A percentile compares a stretch with the other conserved stretches of the same genome.
Evolutionary conservation across 2,329 filamentous ascomycete species (phyloP).

Genomic region (Fonsecaea pugnacius): DNA sequence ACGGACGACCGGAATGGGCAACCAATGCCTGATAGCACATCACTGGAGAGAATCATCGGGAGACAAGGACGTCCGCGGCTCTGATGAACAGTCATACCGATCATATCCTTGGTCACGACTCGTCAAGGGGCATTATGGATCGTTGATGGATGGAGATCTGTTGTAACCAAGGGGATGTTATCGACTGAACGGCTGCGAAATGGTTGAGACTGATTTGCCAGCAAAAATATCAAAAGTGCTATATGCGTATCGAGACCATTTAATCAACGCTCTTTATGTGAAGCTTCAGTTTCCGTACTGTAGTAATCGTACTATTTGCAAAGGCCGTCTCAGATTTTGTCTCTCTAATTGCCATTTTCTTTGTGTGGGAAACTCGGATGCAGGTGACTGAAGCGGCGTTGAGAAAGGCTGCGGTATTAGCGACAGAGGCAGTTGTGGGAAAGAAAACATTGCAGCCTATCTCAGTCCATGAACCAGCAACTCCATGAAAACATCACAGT

Average conservation of each 20-base stretch:
- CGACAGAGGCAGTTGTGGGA: background rate
- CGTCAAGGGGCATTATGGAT: background rate
- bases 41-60: slow-evolving; percentile 8
- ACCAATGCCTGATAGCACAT: slow-evolving; percentile 12
- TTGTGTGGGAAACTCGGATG: too few species aligned
- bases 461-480: background rate
- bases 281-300: background rate
- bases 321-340: too few species aligned
- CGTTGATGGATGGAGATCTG: background rate
- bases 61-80: background rate
- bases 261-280: background rate
- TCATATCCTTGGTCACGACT: background rate
- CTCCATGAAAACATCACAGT: background rate
- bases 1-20: slow-evolving; percentile 40
- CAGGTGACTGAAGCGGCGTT: too few species aligned
- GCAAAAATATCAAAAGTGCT: background rate
- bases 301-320: background rate
- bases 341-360: too few species aligned
- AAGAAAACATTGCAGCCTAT: background rate
- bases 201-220: background rate
- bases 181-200: background rate
- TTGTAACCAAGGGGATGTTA: background rate
- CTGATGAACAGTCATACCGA: background rate
- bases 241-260: background rate
- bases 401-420: background rate